Base-by-base conservation (phyloP, 73 alveolate species). In the Symbiodinium pilosum region DNA sequence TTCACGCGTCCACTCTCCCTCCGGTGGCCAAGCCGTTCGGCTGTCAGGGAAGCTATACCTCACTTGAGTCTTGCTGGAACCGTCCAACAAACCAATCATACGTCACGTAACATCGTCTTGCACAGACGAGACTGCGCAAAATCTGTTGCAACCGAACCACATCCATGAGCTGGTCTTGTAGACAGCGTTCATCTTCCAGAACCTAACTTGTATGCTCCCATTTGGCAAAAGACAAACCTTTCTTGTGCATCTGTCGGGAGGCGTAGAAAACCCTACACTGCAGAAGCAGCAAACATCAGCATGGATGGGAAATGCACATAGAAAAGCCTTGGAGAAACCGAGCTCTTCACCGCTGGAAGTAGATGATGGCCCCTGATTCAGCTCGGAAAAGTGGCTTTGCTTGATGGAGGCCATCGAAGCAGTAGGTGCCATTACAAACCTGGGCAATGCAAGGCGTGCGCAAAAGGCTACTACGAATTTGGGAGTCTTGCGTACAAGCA, bases 321-420 rank as follows among this genome's bases (percentile, higher is more conserved):
- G n/a, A n/a, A n/a, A n/a, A n/a, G n/a, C n/a, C n/a, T n/a, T n/a
- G n/a, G 18, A 6, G 71, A 54, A 26, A 0, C 73, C 26, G 73
- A 9, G 73, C 73, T n/a, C 73, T 54, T 26, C 34, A 12, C 95
- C 95, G 73, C 73, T 89, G 73, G 30, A 89, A 89, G 81, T 89
- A 89, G 87, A 89, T 89, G 95, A 89, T 89, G 95, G 95, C 95
- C 44, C 95, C 95, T 11, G 69, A 64, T 73, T 89, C 95, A 9
- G 95, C 59, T 36, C 68, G 59, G 75, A 89, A 89, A 87, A 89
- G 95, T 32, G 95, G 95, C 95, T 89, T 89, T 5, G 44, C 87
- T 41, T 89, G 95, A 43, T 89, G 95, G 36, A 89, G 71, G 40
- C 87, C 87, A 68, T 89, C 95, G 44, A 64, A 89, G 36, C 69